Evolutionary conservation across 352 stramenopile species (phyloP).

Genomic region (Pythium brassicae): DNA sequence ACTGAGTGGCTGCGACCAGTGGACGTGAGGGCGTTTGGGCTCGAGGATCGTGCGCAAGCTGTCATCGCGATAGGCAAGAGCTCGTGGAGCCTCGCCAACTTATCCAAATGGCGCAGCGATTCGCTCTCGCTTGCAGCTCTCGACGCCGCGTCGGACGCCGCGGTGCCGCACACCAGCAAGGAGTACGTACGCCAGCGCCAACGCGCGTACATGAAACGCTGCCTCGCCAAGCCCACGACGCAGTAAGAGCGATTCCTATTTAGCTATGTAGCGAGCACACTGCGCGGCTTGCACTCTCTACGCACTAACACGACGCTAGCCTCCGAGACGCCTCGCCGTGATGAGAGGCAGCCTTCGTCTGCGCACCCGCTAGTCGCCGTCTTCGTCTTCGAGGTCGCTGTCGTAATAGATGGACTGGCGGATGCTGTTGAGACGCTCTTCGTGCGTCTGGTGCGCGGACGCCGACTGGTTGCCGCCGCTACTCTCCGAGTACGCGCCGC

Average conservation of each 20-base stretch:
- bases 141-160: conserved; percentile 4
- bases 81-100: conserved; percentile 52
- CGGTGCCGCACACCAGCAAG: conserved; percentile 15
- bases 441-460: conserved; percentile 31
- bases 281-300: not conserved
- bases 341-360: not conserved
- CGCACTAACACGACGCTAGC: not conserved
- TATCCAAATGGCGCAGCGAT: conserved; percentile 66
- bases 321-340: not conserved
- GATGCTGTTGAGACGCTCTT: conserved; percentile 60
- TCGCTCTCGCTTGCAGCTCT: conserved; percentile 4
- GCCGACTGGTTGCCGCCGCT: conserved; percentile 26
- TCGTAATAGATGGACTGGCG: conserved; percentile 84
- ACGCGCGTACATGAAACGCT: conserved; percentile 63
- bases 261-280: not conserved
- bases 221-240: conserved; percentile 2
- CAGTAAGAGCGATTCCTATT: not conserved
- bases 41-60: conserved; percentile 74
- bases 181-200: conserved; percentile 67
- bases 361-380: conserved; percentile 30
- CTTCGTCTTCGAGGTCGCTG: conserved; percentile 77
- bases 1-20: conserved; percentile 21
- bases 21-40: conserved; percentile 61
- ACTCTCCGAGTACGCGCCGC: conserved; percentile 31
- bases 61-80: conserved; percentile 46